Conservation (phyloP, 495 filamentous ascomycete species). For the Podospora tetraspora region DNA sequence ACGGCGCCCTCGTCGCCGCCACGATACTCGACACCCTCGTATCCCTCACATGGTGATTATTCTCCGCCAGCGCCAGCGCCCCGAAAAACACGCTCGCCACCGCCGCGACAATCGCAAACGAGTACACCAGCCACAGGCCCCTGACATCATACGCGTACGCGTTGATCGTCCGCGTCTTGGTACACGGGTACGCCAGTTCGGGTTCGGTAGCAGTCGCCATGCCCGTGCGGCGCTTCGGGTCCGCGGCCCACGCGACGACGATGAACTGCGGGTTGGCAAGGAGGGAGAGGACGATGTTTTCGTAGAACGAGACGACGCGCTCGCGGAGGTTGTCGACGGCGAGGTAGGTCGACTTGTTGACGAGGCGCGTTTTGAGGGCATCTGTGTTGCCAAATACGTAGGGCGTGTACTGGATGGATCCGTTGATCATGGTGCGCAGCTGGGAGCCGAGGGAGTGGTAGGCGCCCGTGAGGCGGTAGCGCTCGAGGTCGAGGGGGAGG, state of each 20-base stretch:
- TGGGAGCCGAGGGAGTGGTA: slow-evolving; percentile 24
- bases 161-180: slow-evolving; percentile 19
- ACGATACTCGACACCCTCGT: slow-evolving; percentile 23
- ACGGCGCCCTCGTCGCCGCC: slow-evolving; percentile 27
- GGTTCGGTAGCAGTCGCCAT: slow-evolving; percentile 3
- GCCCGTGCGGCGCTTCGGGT: slow-evolving; percentile 11
- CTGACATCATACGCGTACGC: slow-evolving; percentile 23
- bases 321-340: slow-evolving; percentile 14
- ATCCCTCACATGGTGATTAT: slow-evolving; percentile 25
- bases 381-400: slow-evolving; percentile 16
- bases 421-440: slow-evolving; percentile 21
- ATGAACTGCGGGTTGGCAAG: slow-evolving; percentile 27
- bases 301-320: slow-evolving; percentile 20
- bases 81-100: slow-evolving; percentile 22
- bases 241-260: slow-evolving; percentile 25
- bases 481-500: slow-evolving; percentile 19
- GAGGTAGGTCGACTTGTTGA: slow-evolving; percentile 23
- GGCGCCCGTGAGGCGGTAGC: slow-evolving; percentile 20
- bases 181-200: slow-evolving; percentile 22
- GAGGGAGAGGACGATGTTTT: slow-evolving; percentile 27
- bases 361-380: slow-evolving; percentile 18
- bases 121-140: slow-evolving; percentile 30
- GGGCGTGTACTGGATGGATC: slow-evolving; percentile 16
- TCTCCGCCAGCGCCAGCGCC: slow-evolving; percentile 22
- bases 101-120: slow-evolving; percentile 16